Evolutionary conservation across 2,329 filamentous ascomycete species (phyloP).

Genomic region (Bipolaris zeicola): DNA sequence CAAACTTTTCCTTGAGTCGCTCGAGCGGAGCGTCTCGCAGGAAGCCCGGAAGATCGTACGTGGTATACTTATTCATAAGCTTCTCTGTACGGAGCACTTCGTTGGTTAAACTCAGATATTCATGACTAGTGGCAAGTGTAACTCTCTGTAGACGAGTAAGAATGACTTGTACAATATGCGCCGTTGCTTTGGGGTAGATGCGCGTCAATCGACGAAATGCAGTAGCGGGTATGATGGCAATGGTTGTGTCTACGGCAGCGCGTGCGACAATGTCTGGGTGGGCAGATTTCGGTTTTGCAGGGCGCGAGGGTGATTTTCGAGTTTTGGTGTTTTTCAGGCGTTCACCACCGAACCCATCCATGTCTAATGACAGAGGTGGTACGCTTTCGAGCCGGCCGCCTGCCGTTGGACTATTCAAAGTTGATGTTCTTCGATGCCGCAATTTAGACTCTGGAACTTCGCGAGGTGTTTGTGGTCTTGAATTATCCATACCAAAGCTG

Average conservation of each 20-base stretch:
- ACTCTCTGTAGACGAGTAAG: constrained; percentile 92
- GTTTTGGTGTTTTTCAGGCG: constrained; percentile 29
- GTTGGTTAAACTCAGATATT: constrained; percentile 87
- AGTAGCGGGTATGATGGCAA: constrained; percentile 96
- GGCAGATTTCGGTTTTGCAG: constrained; percentile 69
- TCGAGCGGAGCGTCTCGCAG: constrained; percentile 82
- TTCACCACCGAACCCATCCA: constrained; percentile 29
- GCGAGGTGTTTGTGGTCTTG: constrained; percentile 39
- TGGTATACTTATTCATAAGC: constrained; percentile 91
- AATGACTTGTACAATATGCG: constrained; percentile 97
- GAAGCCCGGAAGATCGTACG: constrained; percentile 88
- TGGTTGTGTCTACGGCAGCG: constrained; percentile 94
- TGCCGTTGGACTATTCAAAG: constrained; percentile 44
- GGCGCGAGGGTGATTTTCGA: constrained; percentile 33
- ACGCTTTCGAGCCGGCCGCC: constrained; percentile 60
- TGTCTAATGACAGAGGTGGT: constrained; percentile 75
- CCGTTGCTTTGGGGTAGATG: constrained; percentile 93
- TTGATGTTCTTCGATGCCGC: constrained; percentile 37
- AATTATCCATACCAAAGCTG: constrained; percentile 42
- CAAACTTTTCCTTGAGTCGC: constrained; percentile 91
- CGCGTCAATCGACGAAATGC: constrained; percentile 91
- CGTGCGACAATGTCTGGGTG: constrained; percentile 98
- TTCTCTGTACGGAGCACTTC: constrained; percentile 93
- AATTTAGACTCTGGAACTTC: constrained; percentile 26
- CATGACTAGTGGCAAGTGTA: constrained; percentile 91